These are phyloP conservation scores for Euphorbia corollata DNA, from an alignment of 441 rosid genomes.

Conservation along the genomic window DNA sequence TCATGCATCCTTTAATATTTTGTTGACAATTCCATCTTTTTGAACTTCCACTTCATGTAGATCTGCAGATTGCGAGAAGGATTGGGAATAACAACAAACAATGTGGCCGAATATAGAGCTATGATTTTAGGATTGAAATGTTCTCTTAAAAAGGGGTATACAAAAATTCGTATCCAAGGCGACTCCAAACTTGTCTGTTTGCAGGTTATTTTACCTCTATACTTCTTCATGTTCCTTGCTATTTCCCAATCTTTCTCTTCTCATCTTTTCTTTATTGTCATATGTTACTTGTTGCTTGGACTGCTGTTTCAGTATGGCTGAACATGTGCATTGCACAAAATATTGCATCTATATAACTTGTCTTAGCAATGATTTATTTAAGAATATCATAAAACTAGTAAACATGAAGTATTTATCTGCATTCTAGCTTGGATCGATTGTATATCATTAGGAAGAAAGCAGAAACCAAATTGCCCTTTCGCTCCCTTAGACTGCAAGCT, in stretches of 20 bases:
- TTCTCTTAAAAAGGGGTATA: constrained; percentile 69
- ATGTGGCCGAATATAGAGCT: constrained; percentile 81
- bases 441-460: background rate
- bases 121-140: constrained; percentile 70
- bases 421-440: background rate
- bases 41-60: constrained; percentile 33
- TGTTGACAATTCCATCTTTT: constrained; percentile 9
- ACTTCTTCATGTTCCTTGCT: too few relatives aligned
- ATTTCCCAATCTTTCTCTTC: background rate
- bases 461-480: background rate
- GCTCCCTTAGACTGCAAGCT: background rate
- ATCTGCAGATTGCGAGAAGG: constrained; percentile 83
- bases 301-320: background rate
- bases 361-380: background rate
- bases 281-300: background rate
- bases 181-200: constrained; percentile 86
- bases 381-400: background rate
- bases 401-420: background rate
- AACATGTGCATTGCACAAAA: too few relatives aligned
- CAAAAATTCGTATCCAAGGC: constrained; percentile 50
- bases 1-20: constrained; percentile 6
- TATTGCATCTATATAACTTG: too few relatives aligned
- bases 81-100: constrained; percentile 61
- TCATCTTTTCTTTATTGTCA: background rate
- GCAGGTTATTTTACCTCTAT: constrained; percentile 48